Percentiles rank a stretch among this genome's conserved stretches.
phyloP scores from a whole-genome alignment of 345 rosid genomes.

The Eucalyptus cloeziana region DNA sequence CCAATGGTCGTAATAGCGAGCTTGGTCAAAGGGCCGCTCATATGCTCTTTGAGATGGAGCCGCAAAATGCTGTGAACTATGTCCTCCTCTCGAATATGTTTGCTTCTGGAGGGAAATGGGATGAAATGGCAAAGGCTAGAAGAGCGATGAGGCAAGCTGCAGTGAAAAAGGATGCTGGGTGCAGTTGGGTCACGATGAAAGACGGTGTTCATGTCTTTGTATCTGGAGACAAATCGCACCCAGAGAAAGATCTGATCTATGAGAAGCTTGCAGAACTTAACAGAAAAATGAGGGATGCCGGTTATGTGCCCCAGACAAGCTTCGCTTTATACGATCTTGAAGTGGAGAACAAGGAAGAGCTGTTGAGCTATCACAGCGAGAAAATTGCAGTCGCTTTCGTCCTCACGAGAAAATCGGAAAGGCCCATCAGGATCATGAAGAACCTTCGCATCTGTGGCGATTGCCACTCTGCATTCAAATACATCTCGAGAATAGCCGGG shows the following conservation, averaged over 20 bases:
- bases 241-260: slow-evolving; percentile 47
- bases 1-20: slow-evolving; percentile 46
- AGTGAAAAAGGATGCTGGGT: slow-evolving; percentile 87
- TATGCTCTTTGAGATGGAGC: slow-evolving; percentile 68
- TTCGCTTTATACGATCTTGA: slow-evolving; percentile 77
- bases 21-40: slow-evolving; percentile 70
- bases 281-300: slow-evolving; percentile 60
- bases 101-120: slow-evolving; percentile 80
- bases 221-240: slow-evolving; percentile 71
- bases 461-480: slow-evolving; percentile 76
- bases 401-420: slow-evolving; percentile 39
- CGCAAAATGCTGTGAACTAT: slow-evolving; percentile 78
- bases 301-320: slow-evolving; percentile 68
- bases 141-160: slow-evolving; percentile 60
- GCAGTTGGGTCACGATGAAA: slow-evolving; percentile 93
- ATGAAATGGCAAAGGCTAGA: slow-evolving; percentile 60
- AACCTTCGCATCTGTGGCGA: slow-evolving; percentile 85
- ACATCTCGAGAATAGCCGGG: slow-evolving; percentile 56
- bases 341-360: slow-evolving; percentile 75
- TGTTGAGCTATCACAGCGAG: slow-evolving; percentile 78
- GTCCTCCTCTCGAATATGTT: slow-evolving; percentile 90
- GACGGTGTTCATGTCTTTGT: slow-evolving; percentile 84
- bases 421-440: slow-evolving; percentile 90
- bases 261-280: slow-evolving; percentile 69
- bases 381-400: slow-evolving; percentile 80